Percentiles rank a stretch among this genome's conserved stretches.
phyloP scores from a whole-genome alignment of 495 filamentous ascomycete species.

The Hapsidospora chrysogenum region DNA sequence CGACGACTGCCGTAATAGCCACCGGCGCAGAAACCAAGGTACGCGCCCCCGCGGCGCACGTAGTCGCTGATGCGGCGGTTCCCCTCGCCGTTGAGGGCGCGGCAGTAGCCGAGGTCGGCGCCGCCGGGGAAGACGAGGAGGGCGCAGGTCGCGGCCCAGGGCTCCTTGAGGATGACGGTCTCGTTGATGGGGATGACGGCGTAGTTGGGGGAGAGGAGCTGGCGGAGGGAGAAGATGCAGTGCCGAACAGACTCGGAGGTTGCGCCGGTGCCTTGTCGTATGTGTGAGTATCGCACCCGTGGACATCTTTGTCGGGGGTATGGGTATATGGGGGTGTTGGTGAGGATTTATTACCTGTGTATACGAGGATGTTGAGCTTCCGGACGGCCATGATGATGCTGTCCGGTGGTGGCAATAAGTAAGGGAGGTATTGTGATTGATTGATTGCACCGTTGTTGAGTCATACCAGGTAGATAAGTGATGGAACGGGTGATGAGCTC shows the following conservation, averaged over 20 bases:
- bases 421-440: no score
- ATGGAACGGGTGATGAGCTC: no score
- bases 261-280: constrained; percentile 52
- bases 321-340: no score
- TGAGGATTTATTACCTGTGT: constrained; percentile 47
- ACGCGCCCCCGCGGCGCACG: constrained; percentile 69
- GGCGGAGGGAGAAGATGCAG: constrained; percentile 72
- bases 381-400: constrained; percentile 40
- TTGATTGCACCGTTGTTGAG: no score
- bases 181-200: constrained; percentile 76
- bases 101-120: constrained; percentile 86
- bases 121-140: constrained; percentile 87
- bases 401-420: no score
- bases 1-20: constrained; percentile 71
- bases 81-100: constrained; percentile 70
- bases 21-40: constrained; percentile 86
- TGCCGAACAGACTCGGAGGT: constrained; percentile 81
- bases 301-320: no score
- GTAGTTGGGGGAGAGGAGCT: constrained; percentile 82
- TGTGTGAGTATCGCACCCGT: no score
- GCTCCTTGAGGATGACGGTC: constrained; percentile 70
- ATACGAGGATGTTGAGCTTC: constrained; percentile 75
- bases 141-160: constrained; percentile 76
- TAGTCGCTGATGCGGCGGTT: constrained; percentile 72
- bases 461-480: no score